These are phyloP conservation scores for Heracleum sosnowskyi DNA, from an alignment of 129 eudicot species.

Conservation along the genomic window DNA sequence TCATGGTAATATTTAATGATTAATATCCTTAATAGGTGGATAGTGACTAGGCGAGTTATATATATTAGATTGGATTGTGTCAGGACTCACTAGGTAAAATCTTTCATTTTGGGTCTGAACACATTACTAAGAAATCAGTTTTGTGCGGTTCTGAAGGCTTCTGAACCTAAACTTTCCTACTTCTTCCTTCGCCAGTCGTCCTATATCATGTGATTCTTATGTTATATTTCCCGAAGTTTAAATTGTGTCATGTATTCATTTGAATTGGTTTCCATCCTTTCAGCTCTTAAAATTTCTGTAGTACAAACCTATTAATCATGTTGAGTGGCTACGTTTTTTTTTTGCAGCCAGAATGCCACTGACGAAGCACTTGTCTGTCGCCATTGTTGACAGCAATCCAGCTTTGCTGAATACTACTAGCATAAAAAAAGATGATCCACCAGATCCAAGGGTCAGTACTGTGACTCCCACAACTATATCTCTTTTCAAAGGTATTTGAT, in stretches of 20 bases:
- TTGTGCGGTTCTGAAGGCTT: neutral
- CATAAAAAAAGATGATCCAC: constrained; percentile 76
- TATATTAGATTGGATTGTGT: neutral
- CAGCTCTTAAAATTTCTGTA: too few relatives aligned
- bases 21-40: neutral
- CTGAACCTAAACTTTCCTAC: neutral
- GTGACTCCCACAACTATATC: constrained; percentile 89
- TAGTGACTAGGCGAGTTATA: neutral
- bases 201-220: neutral
- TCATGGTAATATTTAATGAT: neutral
- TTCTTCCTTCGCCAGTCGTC: neutral
- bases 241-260: neutral
- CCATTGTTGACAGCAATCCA: constrained; percentile 95
- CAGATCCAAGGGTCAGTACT: constrained; percentile 98
- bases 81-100: neutral
- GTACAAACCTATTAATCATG: neutral
- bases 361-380: constrained; percentile 68
- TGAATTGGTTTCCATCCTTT: neutral
- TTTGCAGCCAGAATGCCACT: constrained; percentile 79
- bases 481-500: constrained; percentile 73
- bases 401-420: constrained; percentile 39
- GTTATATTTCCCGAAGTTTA: neutral
- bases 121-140: neutral
- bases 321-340: constrained; percentile 7
- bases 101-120: neutral